A percentile compares a stretch with the other conserved stretches of the same genome.
phyloP scores from a whole-genome alignment of 1,284 basidiomycete genomes.

The Apiotrichum brassicae region DNA sequence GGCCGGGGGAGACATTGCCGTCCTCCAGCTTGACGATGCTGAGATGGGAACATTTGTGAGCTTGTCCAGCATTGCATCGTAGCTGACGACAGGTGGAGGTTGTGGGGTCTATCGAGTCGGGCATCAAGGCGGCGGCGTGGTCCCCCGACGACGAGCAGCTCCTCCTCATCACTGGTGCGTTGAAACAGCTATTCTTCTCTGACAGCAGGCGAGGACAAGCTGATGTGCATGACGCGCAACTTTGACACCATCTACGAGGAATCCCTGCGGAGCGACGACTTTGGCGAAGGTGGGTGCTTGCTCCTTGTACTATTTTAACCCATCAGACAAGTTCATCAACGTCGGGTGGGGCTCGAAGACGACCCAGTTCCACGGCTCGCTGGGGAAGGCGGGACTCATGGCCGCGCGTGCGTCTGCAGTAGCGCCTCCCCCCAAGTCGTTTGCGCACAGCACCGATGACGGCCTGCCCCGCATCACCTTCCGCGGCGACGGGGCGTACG shows the following conservation, averaged over 20 bases:
- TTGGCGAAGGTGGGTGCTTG: constrained; percentile 65
- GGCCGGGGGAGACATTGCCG: constrained; percentile 70
- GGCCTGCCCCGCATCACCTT: constrained; percentile 70
- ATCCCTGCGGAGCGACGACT: constrained; percentile 64
- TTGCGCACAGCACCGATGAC: constrained; percentile 60
- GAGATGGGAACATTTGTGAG: constrained; percentile 51
- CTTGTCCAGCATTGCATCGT: not conserved
- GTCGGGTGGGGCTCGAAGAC: constrained; percentile 97
- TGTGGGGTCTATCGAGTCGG: constrained; percentile 78
- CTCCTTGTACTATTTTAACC: constrained; percentile 11
- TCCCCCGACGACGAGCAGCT: constrained; percentile 84
- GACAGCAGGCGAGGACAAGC: constrained; percentile 61
- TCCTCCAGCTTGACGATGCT: constrained; percentile 50
- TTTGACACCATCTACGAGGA: constrained; percentile 83
- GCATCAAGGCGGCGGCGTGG: constrained; percentile 78
- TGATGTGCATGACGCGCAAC: constrained; percentile 80
- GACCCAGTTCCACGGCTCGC: constrained; percentile 95
- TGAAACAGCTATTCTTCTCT: too few relatives aligned
- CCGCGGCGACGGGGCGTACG: constrained; percentile 87
- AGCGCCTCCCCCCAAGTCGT: constrained; percentile 49
- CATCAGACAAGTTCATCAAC: constrained; percentile 75
- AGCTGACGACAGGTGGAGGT: constrained; percentile 55
- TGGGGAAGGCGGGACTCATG: constrained; percentile 76
- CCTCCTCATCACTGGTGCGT: constrained; percentile 65
- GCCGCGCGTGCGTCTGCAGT: constrained; percentile 44